Evolutionary conservation across 2,329 filamentous ascomycete genomes (phyloP).

Genomic region (Chalara sp.): DNA sequence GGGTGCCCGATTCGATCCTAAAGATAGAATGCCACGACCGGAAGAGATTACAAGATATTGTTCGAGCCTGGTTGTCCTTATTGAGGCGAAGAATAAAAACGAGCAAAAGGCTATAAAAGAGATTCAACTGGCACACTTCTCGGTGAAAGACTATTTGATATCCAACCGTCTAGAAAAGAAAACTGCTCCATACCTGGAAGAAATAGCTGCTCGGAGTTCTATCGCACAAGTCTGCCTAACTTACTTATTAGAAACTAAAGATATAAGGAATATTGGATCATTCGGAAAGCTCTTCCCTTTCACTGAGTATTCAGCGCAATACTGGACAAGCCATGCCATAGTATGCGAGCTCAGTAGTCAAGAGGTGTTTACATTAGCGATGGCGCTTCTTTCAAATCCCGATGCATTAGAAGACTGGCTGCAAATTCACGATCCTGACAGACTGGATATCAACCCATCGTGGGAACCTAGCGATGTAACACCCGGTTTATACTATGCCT

Average conservation of each 20-base stretch:
- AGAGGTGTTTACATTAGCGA: not conserved
- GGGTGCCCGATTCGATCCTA: constrained; percentile 14
- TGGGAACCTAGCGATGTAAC: not conserved
- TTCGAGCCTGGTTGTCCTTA: constrained; percentile 8
- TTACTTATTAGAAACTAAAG: constrained; percentile 14
- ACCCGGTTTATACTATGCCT: not conserved
- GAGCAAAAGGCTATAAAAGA: no score
- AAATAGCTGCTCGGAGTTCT: constrained; percentile 4
- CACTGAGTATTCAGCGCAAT: constrained; percentile 16
- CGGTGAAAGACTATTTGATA: constrained; percentile 24
- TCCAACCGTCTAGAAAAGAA: constrained; percentile 14
- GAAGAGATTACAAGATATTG: constrained; percentile 19
- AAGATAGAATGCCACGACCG: constrained; percentile 19
- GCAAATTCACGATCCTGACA: not conserved
- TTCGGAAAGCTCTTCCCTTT: constrained; percentile 2
- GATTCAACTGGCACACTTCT: constrained; percentile 21
- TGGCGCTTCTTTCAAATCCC: constrained; percentile 2
- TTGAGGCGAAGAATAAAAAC: no score
- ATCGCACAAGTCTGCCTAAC: constrained; percentile 16
- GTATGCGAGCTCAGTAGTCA: constrained; percentile 9
- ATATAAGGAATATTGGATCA: not conserved
- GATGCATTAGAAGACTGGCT: not conserved
- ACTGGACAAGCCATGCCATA: constrained; percentile 15
- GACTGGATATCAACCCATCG: not conserved
- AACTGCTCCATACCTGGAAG: constrained; percentile 6